Conservation (phyloP, 2,329 filamentous ascomycete species). For the Colletotrichum sp. region DNA sequence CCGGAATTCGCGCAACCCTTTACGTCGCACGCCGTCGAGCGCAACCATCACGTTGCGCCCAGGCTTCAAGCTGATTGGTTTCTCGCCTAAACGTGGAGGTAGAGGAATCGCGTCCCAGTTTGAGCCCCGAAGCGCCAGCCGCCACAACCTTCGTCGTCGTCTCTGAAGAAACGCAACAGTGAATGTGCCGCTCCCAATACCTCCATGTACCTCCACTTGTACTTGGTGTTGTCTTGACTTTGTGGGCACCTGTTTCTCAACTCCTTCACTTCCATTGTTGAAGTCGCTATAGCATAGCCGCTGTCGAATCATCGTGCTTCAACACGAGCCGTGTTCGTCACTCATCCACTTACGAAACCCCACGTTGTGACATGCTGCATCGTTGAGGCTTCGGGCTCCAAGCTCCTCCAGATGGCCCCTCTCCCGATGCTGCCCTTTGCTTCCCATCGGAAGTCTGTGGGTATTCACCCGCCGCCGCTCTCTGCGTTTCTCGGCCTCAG, state of each 20-base stretch:
- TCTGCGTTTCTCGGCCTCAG: not conserved
- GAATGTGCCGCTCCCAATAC: not conserved
- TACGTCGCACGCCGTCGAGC: conserved; percentile 13
- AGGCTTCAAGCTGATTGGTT: conserved; percentile 21
- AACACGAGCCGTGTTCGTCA: conserved; percentile 9
- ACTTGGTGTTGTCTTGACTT: not conserved
- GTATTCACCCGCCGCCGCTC: conserved; percentile 9
- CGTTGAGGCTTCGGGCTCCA: conserved; percentile 13
- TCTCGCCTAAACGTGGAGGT: not conserved
- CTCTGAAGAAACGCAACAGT: not conserved
- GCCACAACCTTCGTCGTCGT: not conserved
- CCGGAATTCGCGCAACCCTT: conserved; percentile 16
- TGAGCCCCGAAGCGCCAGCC: not conserved
- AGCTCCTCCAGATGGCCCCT: conserved; percentile 7
- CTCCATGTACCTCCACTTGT: not conserved
- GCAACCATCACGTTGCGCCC: conserved; percentile 26
- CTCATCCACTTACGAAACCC: conserved; percentile 15
- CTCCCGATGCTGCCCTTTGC: conserved; percentile 1
- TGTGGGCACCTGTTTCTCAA: not conserved
- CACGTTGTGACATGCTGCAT: conserved; percentile 19
- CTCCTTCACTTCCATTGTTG: not conserved
- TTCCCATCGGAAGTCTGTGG: conserved; percentile 6
- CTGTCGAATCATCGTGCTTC: conserved; percentile 6
- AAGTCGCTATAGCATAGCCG: not conserved
- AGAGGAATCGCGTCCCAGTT: not conserved